A percentile compares a stretch with the other conserved stretches of the same genome.
Evolutionary conservation across 129 eudicot species (phyloP).

Genomic region (Apium graveolens): DNA sequence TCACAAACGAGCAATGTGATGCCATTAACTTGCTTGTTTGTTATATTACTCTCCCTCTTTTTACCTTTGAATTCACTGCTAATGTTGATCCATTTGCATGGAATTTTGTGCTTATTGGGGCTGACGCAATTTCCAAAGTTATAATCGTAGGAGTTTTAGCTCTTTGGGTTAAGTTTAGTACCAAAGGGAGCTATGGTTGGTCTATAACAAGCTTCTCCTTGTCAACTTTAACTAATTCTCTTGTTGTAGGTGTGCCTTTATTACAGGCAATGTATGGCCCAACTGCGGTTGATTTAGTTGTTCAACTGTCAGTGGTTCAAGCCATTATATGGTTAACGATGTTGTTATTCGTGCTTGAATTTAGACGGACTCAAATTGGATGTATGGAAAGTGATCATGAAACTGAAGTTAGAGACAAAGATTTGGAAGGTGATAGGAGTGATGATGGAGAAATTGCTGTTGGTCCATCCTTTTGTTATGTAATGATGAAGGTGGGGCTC

Average conservation of each 20-base stretch:
- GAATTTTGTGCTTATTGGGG: slow-evolving; percentile 59
- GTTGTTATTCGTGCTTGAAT: slow-evolving; percentile 56
- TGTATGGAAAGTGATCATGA: neutral
- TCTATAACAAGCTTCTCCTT: slow-evolving; percentile 71
- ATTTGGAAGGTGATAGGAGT: slow-evolving; percentile 32
- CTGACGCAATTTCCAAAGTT: slow-evolving; percentile 63
- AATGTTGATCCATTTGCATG: slow-evolving; percentile 62
- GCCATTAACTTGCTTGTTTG: slow-evolving; percentile 67
- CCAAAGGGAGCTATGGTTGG: slow-evolving; percentile 82
- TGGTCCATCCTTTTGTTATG: slow-evolving; percentile 31
- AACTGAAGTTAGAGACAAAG: slow-evolving; percentile 12
- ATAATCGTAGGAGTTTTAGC: slow-evolving; percentile 51
- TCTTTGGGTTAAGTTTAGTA: slow-evolving; percentile 61
- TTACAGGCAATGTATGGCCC: slow-evolving; percentile 70
- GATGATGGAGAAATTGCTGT: neutral
- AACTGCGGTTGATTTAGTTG: slow-evolving; percentile 54
- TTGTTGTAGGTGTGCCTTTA: slow-evolving; percentile 83
- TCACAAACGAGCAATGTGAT: slow-evolving; percentile 57
- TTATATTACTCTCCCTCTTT: slow-evolving; percentile 66
- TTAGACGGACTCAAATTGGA: slow-evolving; percentile 38
- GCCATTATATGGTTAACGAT: slow-evolving; percentile 67
- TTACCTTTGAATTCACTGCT: slow-evolving; percentile 72
- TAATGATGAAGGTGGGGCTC: slow-evolving; percentile 49
- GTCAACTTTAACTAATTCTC: slow-evolving; percentile 63
- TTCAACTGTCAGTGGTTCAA: slow-evolving; percentile 62